phyloP scores from a whole-genome alignment of 495 filamentous ascomycete species.

The Glonium stellatum region DNA sequence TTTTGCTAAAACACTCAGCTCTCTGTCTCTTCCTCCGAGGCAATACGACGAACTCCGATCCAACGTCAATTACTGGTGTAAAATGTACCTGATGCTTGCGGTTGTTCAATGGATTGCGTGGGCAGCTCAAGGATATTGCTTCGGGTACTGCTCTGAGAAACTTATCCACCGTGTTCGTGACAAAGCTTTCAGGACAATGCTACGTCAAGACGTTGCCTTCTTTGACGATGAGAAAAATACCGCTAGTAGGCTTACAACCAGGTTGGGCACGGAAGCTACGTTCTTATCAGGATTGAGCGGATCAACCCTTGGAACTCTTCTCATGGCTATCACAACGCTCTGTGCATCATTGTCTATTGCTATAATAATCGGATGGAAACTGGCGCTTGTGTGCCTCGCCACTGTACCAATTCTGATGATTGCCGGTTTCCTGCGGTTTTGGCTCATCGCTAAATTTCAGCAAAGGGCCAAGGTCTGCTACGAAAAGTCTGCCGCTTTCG shows the following conservation, averaged over 20 bases:
- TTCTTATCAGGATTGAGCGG: slow-evolving; percentile 75
- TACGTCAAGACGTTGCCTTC: slow-evolving; percentile 82
- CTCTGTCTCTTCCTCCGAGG: slow-evolving; percentile 48
- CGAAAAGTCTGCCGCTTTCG: slow-evolving; percentile 68
- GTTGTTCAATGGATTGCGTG: slow-evolving; percentile 67
- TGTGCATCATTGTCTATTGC: slow-evolving; percentile 58
- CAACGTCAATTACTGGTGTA: slow-evolving; percentile 76
- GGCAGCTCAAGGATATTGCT: slow-evolving; percentile 59
- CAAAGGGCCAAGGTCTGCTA: slow-evolving; percentile 62
- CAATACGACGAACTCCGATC: slow-evolving; percentile 49
- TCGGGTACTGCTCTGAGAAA: slow-evolving; percentile 76
- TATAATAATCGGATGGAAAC: slow-evolving; percentile 74
- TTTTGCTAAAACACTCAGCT: slow-evolving; percentile 76
- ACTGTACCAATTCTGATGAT: slow-evolving; percentile 68
- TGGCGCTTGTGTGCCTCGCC: slow-evolving; percentile 71
- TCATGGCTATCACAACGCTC: slow-evolving; percentile 69
- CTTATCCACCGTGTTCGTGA: slow-evolving; percentile 75
- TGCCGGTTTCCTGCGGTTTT: slow-evolving; percentile 81
- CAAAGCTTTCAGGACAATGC: slow-evolving; percentile 71
- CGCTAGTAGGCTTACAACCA: slow-evolving; percentile 71
- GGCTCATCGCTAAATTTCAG: slow-evolving; percentile 71
- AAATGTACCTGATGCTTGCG: slow-evolving; percentile 89
- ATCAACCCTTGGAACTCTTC: slow-evolving; percentile 71
- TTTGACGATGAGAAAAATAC: slow-evolving; percentile 84
- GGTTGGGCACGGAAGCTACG: slow-evolving; percentile 77